phyloP scores from a whole-genome alignment of 2,329 filamentous ascomycete genomes.

The Pseudogymnoascus destructans region DNA sequence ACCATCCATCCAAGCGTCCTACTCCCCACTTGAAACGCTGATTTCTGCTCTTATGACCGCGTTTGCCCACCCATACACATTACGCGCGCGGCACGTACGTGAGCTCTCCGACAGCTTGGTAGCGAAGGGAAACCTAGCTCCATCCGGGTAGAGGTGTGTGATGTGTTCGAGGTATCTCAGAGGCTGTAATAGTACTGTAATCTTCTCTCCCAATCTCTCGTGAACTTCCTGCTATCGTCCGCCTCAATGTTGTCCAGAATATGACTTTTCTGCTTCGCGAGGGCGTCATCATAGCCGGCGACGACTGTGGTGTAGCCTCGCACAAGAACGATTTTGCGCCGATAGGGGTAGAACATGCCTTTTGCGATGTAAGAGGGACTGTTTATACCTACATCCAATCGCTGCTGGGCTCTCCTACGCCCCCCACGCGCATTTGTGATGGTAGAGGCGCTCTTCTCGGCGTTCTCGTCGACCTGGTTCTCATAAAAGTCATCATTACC shows the following conservation, averaged over 20 bases:
- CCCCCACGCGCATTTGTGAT: background rate
- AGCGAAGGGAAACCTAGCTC: constrained; percentile 6
- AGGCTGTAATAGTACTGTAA: background rate
- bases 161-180: constrained; percentile 2
- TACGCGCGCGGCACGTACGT: constrained; percentile 1
- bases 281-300: background rate
- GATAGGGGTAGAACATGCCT: constrained; percentile 2
- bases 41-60: background rate
- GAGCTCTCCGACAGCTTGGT: constrained; percentile 5
- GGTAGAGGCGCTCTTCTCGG: background rate
- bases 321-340: background rate
- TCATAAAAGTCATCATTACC: background rate
- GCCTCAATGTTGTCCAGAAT: background rate
- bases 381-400: background rate
- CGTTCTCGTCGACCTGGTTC: background rate
- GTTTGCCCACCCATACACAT: background rate
- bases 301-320: background rate
- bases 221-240: background rate
- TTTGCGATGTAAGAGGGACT: background rate
- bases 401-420: background rate
- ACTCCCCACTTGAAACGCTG: background rate
- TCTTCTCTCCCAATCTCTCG: background rate
- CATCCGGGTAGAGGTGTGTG: constrained; percentile 3
- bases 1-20: background rate
- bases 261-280: background rate